These are phyloP conservation scores for Aspergillus costaricaensis DNA, from an alignment of 2,329 filamentous ascomycete species.

Conservation along the genomic window DNA sequence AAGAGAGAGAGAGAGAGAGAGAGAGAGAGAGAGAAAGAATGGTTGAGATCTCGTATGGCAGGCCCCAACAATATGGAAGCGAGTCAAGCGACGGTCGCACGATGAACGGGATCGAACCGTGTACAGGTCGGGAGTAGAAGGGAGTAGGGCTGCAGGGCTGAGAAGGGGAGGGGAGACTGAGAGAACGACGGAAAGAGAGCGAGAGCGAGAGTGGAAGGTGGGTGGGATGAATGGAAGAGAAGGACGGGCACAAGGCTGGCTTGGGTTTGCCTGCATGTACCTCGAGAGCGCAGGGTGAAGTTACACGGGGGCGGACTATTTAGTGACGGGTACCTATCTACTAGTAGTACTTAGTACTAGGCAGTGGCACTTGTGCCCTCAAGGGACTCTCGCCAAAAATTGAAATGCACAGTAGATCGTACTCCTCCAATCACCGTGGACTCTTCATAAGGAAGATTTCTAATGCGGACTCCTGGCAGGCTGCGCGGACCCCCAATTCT, in stretches of 20 bases:
- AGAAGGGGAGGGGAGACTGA: not conserved
- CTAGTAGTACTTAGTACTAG: no score
- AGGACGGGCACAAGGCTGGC: not conserved
- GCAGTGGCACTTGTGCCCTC: not conserved
- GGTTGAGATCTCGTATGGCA: not conserved
- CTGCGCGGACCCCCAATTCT: not conserved
- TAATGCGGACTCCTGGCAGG: not conserved
- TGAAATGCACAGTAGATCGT: not conserved
- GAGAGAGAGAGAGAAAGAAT: not conserved
- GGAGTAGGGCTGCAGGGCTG: slow-evolving; percentile 30
- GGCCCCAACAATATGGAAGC: not conserved
- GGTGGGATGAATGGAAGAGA: not conserved
- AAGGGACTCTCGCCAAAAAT: not conserved
- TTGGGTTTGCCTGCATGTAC: not conserved
- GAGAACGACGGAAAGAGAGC: not conserved
- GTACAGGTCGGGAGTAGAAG: not conserved
- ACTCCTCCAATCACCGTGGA: not conserved
- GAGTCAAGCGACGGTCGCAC: not conserved
- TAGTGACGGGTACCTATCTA: no score
- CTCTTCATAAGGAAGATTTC: not conserved
- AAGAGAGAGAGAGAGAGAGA: not conserved
- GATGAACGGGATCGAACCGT: not conserved
- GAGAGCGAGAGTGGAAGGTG: not conserved
- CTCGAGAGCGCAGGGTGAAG: no score
- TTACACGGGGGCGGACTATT: no score